These are phyloP conservation scores for Zygoascus tannicola DNA, from an alignment of 805 yeast species.

Conservation along the genomic window DNA sequence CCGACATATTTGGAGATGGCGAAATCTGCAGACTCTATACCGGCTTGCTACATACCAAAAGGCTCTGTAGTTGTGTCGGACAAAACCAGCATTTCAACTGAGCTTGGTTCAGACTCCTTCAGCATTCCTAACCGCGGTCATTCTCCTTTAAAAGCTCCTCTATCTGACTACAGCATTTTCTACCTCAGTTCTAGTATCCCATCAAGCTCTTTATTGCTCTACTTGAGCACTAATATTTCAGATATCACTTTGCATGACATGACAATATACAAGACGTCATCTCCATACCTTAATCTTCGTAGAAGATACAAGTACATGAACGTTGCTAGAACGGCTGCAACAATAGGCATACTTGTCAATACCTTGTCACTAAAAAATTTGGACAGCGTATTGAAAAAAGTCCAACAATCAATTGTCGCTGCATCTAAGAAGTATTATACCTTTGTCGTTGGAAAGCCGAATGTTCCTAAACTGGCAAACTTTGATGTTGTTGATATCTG, in stretches of 20 bases:
- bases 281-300: slow-evolving; percentile 68
- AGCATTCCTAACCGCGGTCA: slow-evolving; percentile 19
- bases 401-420: slow-evolving; percentile 49
- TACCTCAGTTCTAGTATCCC: slow-evolving; percentile 47
- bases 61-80: not conserved
- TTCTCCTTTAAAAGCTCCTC: slow-evolving; percentile 14
- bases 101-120: not conserved
- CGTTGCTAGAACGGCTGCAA: slow-evolving; percentile 81
- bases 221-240: slow-evolving; percentile 60
- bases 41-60: slow-evolving; percentile 4
- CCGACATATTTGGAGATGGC: slow-evolving; percentile 13
- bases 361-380: slow-evolving; percentile 78
- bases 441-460: slow-evolving; percentile 96
- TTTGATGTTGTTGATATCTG: slow-evolving; percentile 91
- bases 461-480: slow-evolving; percentile 92
- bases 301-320: slow-evolving; percentile 81
- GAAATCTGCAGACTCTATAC: slow-evolving; percentile 5
- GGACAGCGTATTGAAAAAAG: slow-evolving; percentile 49
- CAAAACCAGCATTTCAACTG: not conserved
- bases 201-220: slow-evolving; percentile 67
- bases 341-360: slow-evolving; percentile 84
- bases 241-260: slow-evolving; percentile 46
- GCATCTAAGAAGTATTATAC: slow-evolving; percentile 89
- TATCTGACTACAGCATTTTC: slow-evolving; percentile 48
- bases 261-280: slow-evolving; percentile 8